These are phyloP conservation scores for Tuber umbilicatum DNA, from an alignment of 495 filamentous ascomycete genomes.

Conservation along the genomic window DNA sequence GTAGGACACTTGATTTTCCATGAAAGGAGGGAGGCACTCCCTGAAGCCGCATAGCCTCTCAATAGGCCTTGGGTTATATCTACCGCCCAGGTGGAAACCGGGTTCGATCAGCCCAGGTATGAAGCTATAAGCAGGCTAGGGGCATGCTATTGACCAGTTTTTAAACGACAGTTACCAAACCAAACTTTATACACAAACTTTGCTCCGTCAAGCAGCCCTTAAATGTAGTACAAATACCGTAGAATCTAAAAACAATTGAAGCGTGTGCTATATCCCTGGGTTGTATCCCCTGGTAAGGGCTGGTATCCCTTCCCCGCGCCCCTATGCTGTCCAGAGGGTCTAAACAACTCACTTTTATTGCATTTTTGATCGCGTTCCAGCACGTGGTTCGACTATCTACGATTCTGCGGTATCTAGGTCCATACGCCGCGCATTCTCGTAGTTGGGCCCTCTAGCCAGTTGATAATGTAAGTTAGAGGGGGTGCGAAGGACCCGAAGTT, in stretches of 20 bases:
- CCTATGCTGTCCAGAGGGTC: too few species aligned
- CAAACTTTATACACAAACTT: background rate
- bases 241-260: background rate
- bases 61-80: background rate
- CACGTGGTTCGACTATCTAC: background rate
- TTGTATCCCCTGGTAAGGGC: background rate
- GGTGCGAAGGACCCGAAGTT: background rate
- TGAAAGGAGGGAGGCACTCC: background rate
- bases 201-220: background rate
- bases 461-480: background rate
- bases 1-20: background rate
- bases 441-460: background rate
- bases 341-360: too few species aligned
- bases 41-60: background rate
- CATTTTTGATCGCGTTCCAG: background rate
- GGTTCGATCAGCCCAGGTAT: background rate
- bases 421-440: too few species aligned
- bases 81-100: background rate
- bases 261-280: background rate
- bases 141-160: background rate
- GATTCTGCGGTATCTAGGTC: background rate
- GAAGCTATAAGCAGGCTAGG: background rate
- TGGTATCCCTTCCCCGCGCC: too few species aligned
- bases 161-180: too few species aligned
- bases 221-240: background rate